phyloP scores from a whole-genome alignment of 2,329 filamentous ascomycete genomes.

The Colletotrichum neosansevieriae region DNA sequence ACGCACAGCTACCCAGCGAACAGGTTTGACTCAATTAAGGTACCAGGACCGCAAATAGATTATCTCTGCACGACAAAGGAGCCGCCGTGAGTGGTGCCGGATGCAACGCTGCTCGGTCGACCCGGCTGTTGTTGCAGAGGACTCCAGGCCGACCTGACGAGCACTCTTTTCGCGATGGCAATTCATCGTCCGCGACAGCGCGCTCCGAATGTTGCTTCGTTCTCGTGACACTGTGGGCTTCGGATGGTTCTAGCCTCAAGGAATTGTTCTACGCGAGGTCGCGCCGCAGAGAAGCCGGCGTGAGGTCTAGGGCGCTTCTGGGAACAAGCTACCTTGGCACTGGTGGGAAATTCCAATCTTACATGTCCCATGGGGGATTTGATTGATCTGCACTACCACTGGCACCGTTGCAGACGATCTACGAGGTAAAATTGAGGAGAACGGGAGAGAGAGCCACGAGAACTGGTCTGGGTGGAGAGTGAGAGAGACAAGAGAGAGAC shows the following conservation, averaged over 20 bases:
- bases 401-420: slow-evolving; percentile 20
- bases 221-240: slow-evolving; percentile 11
- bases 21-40: slow-evolving; percentile 16
- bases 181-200: not conserved
- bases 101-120: slow-evolving; percentile 26
- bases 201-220: not conserved
- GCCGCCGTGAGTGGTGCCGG: slow-evolving; percentile 19
- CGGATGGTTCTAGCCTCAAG: not conserved
- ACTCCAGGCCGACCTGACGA: not conserved
- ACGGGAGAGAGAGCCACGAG: slow-evolving; percentile 6
- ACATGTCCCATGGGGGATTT: slow-evolving; percentile 2
- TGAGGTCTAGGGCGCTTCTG: not conserved
- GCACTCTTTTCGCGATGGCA: not conserved
- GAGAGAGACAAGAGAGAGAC: not conserved
- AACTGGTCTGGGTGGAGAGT: not conserved
- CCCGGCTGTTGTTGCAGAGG: not conserved
- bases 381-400: slow-evolving; percentile 11
- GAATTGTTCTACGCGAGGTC: no score
- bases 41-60: not conserved
- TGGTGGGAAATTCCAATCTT: not conserved
- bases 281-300: slow-evolving; percentile 19
- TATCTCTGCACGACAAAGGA: not conserved
- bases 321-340: not conserved
- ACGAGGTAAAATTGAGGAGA: slow-evolving; percentile 18
- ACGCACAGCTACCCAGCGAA: not conserved